These are phyloP conservation scores for Bipolaris gigantea DNA, from an alignment of 2,329 filamentous ascomycete genomes.

Conservation along the genomic window DNA sequence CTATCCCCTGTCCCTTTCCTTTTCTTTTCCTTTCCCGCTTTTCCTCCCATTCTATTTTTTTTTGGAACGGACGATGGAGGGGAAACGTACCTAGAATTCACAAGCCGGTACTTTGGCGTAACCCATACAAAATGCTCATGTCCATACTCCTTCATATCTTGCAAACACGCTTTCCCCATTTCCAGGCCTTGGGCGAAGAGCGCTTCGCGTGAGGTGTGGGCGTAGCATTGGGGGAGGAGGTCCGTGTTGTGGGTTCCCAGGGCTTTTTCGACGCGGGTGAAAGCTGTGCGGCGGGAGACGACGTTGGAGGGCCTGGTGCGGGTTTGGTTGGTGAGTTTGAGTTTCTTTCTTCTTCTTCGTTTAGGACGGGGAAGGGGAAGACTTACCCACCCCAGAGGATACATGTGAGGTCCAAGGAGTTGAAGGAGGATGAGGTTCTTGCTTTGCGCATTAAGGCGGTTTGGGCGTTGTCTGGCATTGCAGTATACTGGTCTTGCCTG, in stretches of 20 bases:
- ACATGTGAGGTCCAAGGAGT: constrained; percentile 7
- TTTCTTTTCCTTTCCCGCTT: no score
- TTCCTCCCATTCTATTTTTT: no score
- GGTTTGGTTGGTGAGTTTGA: no score
- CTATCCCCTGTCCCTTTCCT: no score
- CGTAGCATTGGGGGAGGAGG: constrained; percentile 30
- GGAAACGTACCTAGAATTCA: constrained; percentile 12
- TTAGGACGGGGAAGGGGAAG: no score
- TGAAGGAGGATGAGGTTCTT: constrained; percentile 10
- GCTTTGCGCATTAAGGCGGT: constrained; percentile 14
- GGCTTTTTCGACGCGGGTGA: constrained; percentile 18
- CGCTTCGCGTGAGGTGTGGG: constrained; percentile 26
- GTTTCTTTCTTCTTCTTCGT: no score
- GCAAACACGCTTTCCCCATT: constrained; percentile 24
- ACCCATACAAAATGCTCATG: constrained; percentile 27
- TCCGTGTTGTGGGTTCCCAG: constrained; percentile 18
- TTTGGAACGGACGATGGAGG: no score
- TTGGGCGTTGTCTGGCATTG: constrained; percentile 8
- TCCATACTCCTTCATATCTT: constrained; percentile 21
- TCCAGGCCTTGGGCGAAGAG: constrained; percentile 27
- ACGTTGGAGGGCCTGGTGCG: constrained; percentile 14
- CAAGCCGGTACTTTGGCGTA: constrained; percentile 17
- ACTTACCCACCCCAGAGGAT: constrained; percentile 5
- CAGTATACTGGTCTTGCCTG: no score
- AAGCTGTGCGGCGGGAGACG: constrained; percentile 17